Percentiles rank a stretch among this genome's conserved stretches.
These are phyloP conservation scores for Xylariales sp. DNA, from an alignment of 2,329 filamentous ascomycete genomes.

Conservation along the genomic window DNA sequence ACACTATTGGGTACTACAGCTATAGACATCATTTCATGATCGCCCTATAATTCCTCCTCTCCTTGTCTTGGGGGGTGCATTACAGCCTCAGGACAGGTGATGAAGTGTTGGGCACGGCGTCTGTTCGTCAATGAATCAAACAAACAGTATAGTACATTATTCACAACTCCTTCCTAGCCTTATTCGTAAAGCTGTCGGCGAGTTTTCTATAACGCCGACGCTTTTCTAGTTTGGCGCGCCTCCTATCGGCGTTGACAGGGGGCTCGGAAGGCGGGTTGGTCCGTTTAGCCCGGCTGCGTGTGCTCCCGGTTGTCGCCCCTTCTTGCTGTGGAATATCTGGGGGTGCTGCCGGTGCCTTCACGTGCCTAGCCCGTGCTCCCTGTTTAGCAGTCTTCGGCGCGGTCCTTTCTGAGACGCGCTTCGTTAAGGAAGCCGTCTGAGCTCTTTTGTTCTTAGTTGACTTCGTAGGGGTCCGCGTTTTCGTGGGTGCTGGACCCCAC, in stretches of 20 bases:
- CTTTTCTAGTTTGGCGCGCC: too few relatives aligned
- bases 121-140: too few relatives aligned
- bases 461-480: neutral
- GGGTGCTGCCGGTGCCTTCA: neutral
- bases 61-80: too few relatives aligned
- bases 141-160: too few relatives aligned
- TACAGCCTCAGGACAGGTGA: too few relatives aligned
- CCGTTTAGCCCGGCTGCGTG: neutral
- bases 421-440: neutral
- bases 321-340: neutral
- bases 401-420: neutral
- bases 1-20: too few relatives aligned
- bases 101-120: too few relatives aligned
- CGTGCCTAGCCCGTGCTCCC: neutral
- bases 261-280: neutral
- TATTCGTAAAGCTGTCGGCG: too few relatives aligned
- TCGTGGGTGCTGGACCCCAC: slow-evolving; percentile 17
- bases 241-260: neutral
- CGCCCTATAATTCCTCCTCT: too few relatives aligned
- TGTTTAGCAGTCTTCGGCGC: too few relatives aligned
- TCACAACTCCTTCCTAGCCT: too few relatives aligned
- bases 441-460: neutral
- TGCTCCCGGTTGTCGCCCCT: neutral
- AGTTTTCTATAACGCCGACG: neutral
- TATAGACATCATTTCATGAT: too few relatives aligned